Conservation (phyloP, 2,329 filamentous ascomycete species). For the Akanthomyces dipterigenus region DNA sequence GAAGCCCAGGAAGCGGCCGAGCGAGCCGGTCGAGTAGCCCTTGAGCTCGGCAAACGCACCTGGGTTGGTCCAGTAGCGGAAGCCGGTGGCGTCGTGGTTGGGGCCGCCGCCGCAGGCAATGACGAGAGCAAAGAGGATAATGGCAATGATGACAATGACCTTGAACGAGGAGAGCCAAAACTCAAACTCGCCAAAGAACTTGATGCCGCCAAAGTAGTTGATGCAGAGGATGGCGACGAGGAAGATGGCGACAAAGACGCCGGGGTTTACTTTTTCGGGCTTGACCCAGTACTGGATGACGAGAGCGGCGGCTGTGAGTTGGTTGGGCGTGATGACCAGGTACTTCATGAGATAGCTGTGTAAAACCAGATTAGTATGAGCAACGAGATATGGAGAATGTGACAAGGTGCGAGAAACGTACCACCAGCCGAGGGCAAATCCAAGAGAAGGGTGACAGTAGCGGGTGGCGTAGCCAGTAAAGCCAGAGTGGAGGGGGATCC, state of each 20-base stretch:
- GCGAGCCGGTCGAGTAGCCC: slow-evolving; percentile 18
- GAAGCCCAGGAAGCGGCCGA: slow-evolving; percentile 53
- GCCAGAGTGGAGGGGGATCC: slow-evolving; percentile 69
- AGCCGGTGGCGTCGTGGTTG: slow-evolving; percentile 54
- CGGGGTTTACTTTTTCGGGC: slow-evolving; percentile 61
- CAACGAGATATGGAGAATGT: too few relatives aligned
- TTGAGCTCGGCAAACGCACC: slow-evolving; percentile 35
- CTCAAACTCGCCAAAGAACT: slow-evolving; percentile 60
- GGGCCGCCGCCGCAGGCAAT: slow-evolving; percentile 60
- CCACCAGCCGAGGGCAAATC: slow-evolving; percentile 70
- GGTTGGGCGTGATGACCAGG: slow-evolving; percentile 79
- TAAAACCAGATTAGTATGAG: slow-evolving; percentile 15
- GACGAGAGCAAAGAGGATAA: slow-evolving; percentile 59
- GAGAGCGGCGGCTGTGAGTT: slow-evolving; percentile 71
- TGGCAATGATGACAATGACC: slow-evolving; percentile 56
- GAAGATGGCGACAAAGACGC: slow-evolving; percentile 72
- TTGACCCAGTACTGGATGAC: slow-evolving; percentile 74
- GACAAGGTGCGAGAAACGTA: too few relatives aligned
- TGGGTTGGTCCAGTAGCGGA: slow-evolving; percentile 59
- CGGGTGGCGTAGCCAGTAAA: slow-evolving; percentile 76
- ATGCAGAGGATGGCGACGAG: slow-evolving; percentile 55
- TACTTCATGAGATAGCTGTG: slow-evolving; percentile 63
- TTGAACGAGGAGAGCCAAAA: slow-evolving; percentile 62
- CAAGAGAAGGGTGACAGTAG: slow-evolving; percentile 74
- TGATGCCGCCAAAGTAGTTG: slow-evolving; percentile 57